A percentile compares a stretch with the other conserved stretches of the same genome.
Conservation (phyloP, 805 yeast genomes). For the Kregervanrija pseudodelftensis region DNA sequence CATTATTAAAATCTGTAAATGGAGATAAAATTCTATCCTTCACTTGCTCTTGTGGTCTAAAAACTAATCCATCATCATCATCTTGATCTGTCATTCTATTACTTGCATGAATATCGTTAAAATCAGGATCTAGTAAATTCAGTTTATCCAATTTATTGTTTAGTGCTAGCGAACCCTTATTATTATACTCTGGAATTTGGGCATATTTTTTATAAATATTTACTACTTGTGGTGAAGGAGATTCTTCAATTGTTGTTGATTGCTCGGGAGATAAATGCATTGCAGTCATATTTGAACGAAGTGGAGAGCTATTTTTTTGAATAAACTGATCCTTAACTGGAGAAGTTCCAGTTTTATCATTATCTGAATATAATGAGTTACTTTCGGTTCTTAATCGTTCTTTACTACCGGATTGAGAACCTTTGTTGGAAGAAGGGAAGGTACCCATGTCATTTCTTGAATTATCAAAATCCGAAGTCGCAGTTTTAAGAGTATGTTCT, state of each 20-base stretch:
- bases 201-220: constrained; percentile 29
- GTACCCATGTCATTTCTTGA: too few species aligned
- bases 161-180: constrained; percentile 6
- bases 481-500: not conserved
- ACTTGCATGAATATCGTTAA: constrained; percentile 1
- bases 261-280: not conserved
- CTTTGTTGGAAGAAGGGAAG: too few species aligned
- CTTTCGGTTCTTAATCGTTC: too few species aligned
- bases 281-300: not conserved
- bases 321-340: not conserved
- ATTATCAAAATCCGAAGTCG: too few species aligned
- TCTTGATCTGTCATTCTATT: constrained; percentile 4
- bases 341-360: not conserved
- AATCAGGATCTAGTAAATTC: constrained; percentile 3
- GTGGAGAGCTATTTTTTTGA: not conserved
- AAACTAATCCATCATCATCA: constrained; percentile 6
- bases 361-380: constrained; percentile 2
- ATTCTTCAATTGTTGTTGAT: not conserved
- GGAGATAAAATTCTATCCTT: constrained; percentile 26
- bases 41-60: not conserved
- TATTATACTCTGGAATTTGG: constrained; percentile 20
- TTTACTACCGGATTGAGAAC: too few species aligned
- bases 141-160: constrained; percentile 3
- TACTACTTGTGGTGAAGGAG: constrained; percentile 22
- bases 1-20: constrained; percentile 28